These are phyloP conservation scores for Multifurca ochricompacta DNA, from an alignment of 768 basidiomycete genomes.

Conservation along the genomic window DNA sequence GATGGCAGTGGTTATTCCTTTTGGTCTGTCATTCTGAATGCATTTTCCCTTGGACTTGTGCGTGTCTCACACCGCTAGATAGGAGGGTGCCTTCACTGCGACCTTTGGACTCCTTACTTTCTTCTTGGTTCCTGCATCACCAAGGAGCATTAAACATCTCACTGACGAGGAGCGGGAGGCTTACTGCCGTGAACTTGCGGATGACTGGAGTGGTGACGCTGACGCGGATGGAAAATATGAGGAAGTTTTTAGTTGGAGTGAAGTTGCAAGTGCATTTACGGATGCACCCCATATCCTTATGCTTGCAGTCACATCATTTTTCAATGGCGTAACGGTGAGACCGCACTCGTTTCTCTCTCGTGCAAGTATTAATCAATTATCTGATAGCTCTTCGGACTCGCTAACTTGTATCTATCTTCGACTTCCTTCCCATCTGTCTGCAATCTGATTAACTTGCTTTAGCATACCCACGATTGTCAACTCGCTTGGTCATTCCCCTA, in stretches of 20 bases:
- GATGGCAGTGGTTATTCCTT: too few relatives aligned
- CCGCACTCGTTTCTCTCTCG: not conserved
- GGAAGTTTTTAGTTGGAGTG: slow-evolving; percentile 48
- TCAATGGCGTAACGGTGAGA: slow-evolving; percentile 36
- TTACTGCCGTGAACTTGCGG: slow-evolving; percentile 31
- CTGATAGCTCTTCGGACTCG: slow-evolving; percentile 19
- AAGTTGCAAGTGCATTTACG: too few relatives aligned
- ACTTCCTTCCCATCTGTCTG: not conserved
- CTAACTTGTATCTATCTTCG: too few relatives aligned
- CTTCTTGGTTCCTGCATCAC: too few relatives aligned
- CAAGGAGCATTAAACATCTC: slow-evolving; percentile 47
- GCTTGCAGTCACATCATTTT: slow-evolving; percentile 43
- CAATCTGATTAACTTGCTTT: not conserved
- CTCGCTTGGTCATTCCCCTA: slow-evolving; percentile 25
- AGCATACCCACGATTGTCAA: slow-evolving; percentile 25
- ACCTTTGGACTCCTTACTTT: slow-evolving; percentile 45
- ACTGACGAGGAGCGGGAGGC: slow-evolving; percentile 37
- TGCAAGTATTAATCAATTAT: not conserved
- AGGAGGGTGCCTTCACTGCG: slow-evolving; percentile 58
- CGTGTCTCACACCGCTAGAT: not conserved
- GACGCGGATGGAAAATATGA: slow-evolving; percentile 32
- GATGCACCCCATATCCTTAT: slow-evolving; percentile 53
- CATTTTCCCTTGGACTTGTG: slow-evolving; percentile 50
- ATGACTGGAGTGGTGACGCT: slow-evolving; percentile 26
- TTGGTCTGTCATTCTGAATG: too few relatives aligned